A percentile compares a stretch with the other conserved stretches of the same genome.
phyloP scores from a whole-genome alignment of 768 basidiomycete species.

The Trametes sanguinea region DNA sequence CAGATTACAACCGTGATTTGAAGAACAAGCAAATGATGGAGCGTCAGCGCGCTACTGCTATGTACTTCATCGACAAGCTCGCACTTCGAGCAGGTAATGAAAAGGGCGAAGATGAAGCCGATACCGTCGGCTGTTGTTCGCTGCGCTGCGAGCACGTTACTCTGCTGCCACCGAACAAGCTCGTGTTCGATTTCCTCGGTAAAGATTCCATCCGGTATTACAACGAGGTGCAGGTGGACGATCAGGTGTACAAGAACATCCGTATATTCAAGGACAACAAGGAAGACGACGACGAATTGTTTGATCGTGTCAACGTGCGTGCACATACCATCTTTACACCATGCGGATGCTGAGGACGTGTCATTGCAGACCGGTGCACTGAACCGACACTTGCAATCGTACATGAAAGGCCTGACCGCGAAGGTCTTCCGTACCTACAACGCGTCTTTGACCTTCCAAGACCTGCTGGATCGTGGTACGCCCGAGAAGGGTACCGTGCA shows the following conservation, averaged over 20 bases:
- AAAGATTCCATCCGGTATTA: constrained; percentile 99
- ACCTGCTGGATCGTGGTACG: constrained; percentile 77
- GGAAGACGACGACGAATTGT: constrained; percentile 82
- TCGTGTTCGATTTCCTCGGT: constrained; percentile 96
- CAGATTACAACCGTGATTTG: constrained; percentile 83
- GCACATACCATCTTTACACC: background rate
- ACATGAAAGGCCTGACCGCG: constrained; percentile 98
- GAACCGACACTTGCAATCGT: constrained; percentile 89
- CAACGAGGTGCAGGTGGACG: constrained; percentile 85
- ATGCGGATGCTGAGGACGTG: background rate
- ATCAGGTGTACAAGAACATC: constrained; percentile 97
- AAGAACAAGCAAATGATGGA: constrained; percentile 92
- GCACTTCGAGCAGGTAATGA: constrained; percentile 99
- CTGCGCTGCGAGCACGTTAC: constrained; percentile 97
- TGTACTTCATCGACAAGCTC: constrained; percentile 98
- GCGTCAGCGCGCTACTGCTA: constrained; percentile 96
- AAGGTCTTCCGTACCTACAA: constrained; percentile 99
- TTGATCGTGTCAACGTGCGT: constrained; percentile 92
- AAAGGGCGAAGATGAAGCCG: constrained; percentile 99
- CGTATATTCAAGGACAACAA: constrained; percentile 96
- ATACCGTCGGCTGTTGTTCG: constrained; percentile 99
- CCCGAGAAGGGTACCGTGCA: constrained; percentile 75
- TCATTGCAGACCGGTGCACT: constrained; percentile 68
- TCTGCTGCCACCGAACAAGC: constrained; percentile 79
- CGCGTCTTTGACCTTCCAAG: constrained; percentile 94